Percentiles rank a stretch among this genome's conserved stretches.
Conservation (phyloP, 208 protist genomes). For the Trypanosoma caninum region DNA sequence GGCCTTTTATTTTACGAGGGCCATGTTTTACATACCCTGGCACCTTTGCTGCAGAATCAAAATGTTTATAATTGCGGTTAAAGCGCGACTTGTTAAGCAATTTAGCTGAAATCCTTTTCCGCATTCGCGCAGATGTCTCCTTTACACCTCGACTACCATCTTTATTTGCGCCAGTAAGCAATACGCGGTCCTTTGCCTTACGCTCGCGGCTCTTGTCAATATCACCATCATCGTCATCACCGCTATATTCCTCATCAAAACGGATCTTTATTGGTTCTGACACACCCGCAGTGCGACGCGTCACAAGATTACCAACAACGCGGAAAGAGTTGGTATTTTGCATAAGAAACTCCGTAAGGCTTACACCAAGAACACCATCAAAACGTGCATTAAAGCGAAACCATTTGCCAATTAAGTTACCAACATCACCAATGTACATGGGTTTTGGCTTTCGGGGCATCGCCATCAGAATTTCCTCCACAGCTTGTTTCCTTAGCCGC, state of each 20-base stretch:
- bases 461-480: slow-evolving; percentile 84
- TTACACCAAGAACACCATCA: slow-evolving; percentile 70
- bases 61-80: slow-evolving; percentile 83
- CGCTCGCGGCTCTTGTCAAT: slow-evolving; percentile 37
- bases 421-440: slow-evolving; percentile 86
- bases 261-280: slow-evolving; percentile 70
- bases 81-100: slow-evolving; percentile 70
- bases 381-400: slow-evolving; percentile 76
- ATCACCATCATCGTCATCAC: slow-evolving; percentile 35
- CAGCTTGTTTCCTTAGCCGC: slow-evolving; percentile 41
- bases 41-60: slow-evolving; percentile 71
- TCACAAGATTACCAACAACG: slow-evolving; percentile 70
- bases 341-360: slow-evolving; percentile 66
- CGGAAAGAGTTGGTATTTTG: slow-evolving; percentile 62
- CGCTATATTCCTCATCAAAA: slow-evolving; percentile 55
- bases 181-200: slow-evolving; percentile 56
- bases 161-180: slow-evolving; percentile 48
- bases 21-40: slow-evolving; percentile 78
- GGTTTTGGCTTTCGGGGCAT: slow-evolving; percentile 70
- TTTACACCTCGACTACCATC: slow-evolving; percentile 11
- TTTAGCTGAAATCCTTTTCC: slow-evolving; percentile 61
- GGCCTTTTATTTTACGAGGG: slow-evolving; percentile 71
- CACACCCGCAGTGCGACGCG: slow-evolving; percentile 49
- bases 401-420: slow-evolving; percentile 88
- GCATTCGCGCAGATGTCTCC: slow-evolving; percentile 55